phyloP scores from a whole-genome alignment of 306 rosid species.

The Erythrophleum fordii region DNA sequence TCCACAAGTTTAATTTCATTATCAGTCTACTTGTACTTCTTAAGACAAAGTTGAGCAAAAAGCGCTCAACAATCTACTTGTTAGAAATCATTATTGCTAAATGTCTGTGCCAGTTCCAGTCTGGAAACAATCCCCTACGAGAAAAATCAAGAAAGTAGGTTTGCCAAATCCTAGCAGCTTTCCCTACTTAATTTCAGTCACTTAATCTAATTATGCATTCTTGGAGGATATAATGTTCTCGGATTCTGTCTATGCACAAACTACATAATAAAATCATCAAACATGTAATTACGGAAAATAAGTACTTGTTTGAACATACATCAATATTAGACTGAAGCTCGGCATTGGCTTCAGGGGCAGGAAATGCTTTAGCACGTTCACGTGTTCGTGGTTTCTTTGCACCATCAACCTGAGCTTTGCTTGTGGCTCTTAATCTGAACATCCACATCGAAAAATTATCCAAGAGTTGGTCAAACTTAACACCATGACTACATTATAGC shows the following conservation, averaged over 20 bases:
- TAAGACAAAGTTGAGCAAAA: neutral
- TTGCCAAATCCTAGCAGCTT: conserved; percentile 20
- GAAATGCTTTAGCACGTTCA: conserved; percentile 66
- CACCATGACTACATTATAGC: conserved; percentile 26
- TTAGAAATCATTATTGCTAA: neutral
- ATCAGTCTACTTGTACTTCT: neutral
- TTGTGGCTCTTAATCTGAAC: conserved; percentile 75
- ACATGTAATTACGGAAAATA: conserved; percentile 12
- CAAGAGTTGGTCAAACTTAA: conserved; percentile 27
- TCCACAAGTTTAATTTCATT: neutral
- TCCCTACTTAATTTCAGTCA: conserved; percentile 8
- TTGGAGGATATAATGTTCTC: conserved; percentile 15
- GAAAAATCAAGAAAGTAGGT: neutral
- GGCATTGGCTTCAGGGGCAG: conserved; percentile 93
- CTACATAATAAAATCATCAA: conserved; percentile 10
- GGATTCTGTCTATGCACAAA: conserved; percentile 12
- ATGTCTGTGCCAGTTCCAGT: neutral
- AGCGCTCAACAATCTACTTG: conserved; percentile 5
- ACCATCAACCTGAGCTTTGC: conserved; percentile 69
- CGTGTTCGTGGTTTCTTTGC: conserved; percentile 77
- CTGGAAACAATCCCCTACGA: neutral
- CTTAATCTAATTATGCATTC: neutral
- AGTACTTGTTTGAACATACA: conserved; percentile 55
- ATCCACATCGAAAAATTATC: conserved; percentile 32
- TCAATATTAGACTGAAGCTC: conserved; percentile 86